These are phyloP conservation scores for Plasmodium cynomolgi DNA, from an alignment of 169 alveolate species.

Conservation along the genomic window DNA sequence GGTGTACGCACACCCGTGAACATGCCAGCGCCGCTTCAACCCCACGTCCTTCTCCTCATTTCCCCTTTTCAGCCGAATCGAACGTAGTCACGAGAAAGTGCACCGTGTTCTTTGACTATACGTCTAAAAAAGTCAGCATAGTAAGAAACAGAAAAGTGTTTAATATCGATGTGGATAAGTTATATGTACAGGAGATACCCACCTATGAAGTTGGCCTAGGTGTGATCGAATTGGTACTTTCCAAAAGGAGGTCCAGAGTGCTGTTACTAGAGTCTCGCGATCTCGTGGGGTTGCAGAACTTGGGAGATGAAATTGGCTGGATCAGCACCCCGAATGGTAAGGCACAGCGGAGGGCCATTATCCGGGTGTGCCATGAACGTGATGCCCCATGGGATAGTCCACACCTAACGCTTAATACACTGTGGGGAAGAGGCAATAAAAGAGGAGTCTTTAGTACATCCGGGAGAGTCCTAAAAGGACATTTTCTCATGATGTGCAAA, in stretches of 20 bases:
- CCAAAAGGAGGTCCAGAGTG: neutral
- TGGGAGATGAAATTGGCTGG: slow-evolving; percentile 74
- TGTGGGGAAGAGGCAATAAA: neutral
- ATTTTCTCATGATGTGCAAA: neutral
- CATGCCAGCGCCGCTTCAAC: neutral
- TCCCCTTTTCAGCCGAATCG: slow-evolving; percentile 12
- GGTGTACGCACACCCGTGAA: neutral
- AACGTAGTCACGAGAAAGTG: slow-evolving; percentile 42
- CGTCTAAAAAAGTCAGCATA: slow-evolving; percentile 4
- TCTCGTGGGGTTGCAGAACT: slow-evolving; percentile 18
- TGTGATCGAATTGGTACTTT: slow-evolving; percentile 1
- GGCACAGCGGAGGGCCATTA: neutral
- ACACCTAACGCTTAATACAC: neutral
- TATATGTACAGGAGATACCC: slow-evolving; percentile 37
- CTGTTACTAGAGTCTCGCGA: slow-evolving; percentile 23
- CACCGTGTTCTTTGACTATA: neutral
- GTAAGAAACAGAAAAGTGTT: slow-evolving; percentile 24
- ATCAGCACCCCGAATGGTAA: slow-evolving; percentile 5
- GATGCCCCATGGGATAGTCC: neutral
- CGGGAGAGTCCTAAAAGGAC: neutral
- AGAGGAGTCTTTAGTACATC: neutral
- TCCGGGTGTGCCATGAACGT: neutral
- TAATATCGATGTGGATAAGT: slow-evolving; percentile 13
- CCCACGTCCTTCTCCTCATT: neutral
- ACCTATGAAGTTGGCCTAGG: neutral